phyloP scores from a whole-genome alignment of 2,329 filamentous ascomycete species.

The Paramyrothecium sp. region DNA sequence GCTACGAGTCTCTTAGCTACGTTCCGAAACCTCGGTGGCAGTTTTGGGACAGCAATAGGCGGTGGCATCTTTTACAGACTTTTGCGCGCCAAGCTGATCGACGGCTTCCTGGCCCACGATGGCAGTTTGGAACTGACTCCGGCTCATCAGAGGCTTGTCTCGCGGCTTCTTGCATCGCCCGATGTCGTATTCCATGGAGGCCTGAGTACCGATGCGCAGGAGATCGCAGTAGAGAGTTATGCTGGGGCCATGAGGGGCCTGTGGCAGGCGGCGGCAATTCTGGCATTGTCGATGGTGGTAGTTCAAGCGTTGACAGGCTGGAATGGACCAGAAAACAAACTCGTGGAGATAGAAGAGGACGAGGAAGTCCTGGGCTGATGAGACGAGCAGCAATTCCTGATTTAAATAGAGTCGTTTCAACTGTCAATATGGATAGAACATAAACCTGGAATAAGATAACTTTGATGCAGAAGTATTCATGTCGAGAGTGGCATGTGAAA shows the following conservation, averaged over 20 bases:
- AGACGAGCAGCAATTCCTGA: too few relatives aligned
- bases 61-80: slow-evolving; percentile 71
- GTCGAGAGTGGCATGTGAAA: too few relatives aligned
- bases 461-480: too few relatives aligned
- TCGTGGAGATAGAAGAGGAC: slow-evolving; percentile 52
- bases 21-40: slow-evolving; percentile 78
- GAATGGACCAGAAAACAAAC: slow-evolving; percentile 21
- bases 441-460: too few relatives aligned
- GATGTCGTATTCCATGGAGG: slow-evolving; percentile 44
- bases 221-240: slow-evolving; percentile 47
- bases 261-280: slow-evolving; percentile 44
- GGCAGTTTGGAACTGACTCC: slow-evolving; percentile 28
- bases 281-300: slow-evolving; percentile 41
- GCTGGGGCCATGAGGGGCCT: slow-evolving; percentile 41
- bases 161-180: slow-evolving; percentile 49
- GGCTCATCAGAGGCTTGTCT: slow-evolving; percentile 38
- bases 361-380: slow-evolving; percentile 12
- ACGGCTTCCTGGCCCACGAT: slow-evolving; percentile 53
- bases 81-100: slow-evolving; percentile 52
- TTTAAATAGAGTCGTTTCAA: too few relatives aligned
- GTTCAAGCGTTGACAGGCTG: slow-evolving; percentile 52
- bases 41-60: slow-evolving; percentile 76
- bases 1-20: slow-evolving; percentile 74
- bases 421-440: too few relatives aligned
- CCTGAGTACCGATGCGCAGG: slow-evolving; percentile 37